A percentile compares a stretch with the other conserved stretches of the same genome.
Conservation (phyloP, 2,329 filamentous ascomycete species). For the Hypoxylon sp. region DNA sequence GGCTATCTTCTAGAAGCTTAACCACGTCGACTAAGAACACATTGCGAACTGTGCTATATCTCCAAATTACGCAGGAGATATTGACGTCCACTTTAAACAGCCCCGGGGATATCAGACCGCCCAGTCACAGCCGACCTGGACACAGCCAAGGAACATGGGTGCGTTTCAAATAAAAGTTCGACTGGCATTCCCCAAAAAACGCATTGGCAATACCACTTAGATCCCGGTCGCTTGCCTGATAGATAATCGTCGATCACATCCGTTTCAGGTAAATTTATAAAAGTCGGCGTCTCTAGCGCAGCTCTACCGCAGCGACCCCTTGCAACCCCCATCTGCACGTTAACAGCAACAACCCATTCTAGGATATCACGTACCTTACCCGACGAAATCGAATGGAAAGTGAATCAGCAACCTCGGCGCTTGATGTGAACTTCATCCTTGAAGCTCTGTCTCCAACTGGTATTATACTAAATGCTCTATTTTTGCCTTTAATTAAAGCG, state of each 20-base stretch:
- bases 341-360: slow-evolving; percentile 17
- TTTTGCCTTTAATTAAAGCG: slow-evolving; percentile 49
- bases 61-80: slow-evolving; percentile 49
- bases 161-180: slow-evolving; percentile 52
- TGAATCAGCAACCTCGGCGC: slow-evolving; percentile 18
- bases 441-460: slow-evolving; percentile 12
- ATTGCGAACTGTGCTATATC: slow-evolving; percentile 36
- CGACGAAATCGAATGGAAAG: slow-evolving; percentile 23
- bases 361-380: slow-evolving; percentile 29
- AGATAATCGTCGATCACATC: slow-evolving; percentile 49
- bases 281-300: slow-evolving; percentile 45
- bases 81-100: slow-evolving; percentile 42
- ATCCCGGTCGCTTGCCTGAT: slow-evolving; percentile 41
- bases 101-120: slow-evolving; percentile 27
- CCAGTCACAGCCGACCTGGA: slow-evolving; percentile 42
- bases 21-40: slow-evolving; percentile 42
- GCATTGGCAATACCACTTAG: slow-evolving; percentile 46
- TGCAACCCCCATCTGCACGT: slow-evolving; percentile 39
- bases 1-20: slow-evolving; percentile 39
- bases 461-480: slow-evolving; percentile 38
- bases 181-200: slow-evolving; percentile 53
- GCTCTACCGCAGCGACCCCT: slow-evolving; percentile 37
- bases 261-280: slow-evolving; percentile 42
- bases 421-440: slow-evolving; percentile 5
- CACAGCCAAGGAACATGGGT: slow-evolving; percentile 49